Evolutionary conservation across 140 eudicot genomes (phyloP).

Genomic region (Cichorium intybus): DNA sequence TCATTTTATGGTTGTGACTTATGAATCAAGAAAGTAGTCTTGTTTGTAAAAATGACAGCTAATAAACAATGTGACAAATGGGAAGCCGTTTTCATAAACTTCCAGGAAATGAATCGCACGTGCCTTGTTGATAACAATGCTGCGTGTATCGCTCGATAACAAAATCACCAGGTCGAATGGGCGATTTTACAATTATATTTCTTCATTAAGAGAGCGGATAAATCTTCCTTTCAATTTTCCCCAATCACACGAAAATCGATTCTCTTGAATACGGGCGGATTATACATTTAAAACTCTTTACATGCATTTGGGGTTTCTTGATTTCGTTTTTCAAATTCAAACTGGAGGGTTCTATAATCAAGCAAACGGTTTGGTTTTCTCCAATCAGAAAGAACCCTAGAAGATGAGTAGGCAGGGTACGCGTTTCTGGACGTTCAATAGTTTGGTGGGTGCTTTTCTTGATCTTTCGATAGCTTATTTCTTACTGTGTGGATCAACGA

Average conservation of each 20-base stretch:
- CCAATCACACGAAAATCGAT: slow-evolving; percentile 13
- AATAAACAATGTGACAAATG: background rate
- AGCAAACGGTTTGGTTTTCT: slow-evolving; percentile 6
- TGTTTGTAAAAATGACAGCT: background rate
- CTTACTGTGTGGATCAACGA: slow-evolving; percentile 66
- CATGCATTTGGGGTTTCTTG: slow-evolving; percentile 4
- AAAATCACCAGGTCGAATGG: slow-evolving; percentile 11
- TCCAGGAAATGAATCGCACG: slow-evolving; percentile 21
- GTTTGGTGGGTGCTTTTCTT: slow-evolving; percentile 74
- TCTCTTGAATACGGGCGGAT: background rate
- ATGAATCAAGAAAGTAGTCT: background rate
- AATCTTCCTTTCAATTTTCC: background rate
- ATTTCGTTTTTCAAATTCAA: background rate
- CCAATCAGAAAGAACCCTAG: slow-evolving; percentile 16
- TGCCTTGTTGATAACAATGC: slow-evolving; percentile 24
- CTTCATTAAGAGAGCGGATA: background rate
- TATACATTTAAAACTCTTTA: background rate
- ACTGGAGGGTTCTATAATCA: slow-evolving; percentile 13
- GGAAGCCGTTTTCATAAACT: background rate
- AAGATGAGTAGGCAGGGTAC: slow-evolving; percentile 55
- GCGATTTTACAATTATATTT: background rate
- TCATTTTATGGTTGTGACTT: background rate
- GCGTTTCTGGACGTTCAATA: slow-evolving; percentile 65
- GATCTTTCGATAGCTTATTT: slow-evolving; percentile 83
- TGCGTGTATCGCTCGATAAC: slow-evolving; percentile 34